Evolutionary conservation across 1,284 basidiomycete species (phyloP).

Genomic region (Pascua sp.): DNA sequence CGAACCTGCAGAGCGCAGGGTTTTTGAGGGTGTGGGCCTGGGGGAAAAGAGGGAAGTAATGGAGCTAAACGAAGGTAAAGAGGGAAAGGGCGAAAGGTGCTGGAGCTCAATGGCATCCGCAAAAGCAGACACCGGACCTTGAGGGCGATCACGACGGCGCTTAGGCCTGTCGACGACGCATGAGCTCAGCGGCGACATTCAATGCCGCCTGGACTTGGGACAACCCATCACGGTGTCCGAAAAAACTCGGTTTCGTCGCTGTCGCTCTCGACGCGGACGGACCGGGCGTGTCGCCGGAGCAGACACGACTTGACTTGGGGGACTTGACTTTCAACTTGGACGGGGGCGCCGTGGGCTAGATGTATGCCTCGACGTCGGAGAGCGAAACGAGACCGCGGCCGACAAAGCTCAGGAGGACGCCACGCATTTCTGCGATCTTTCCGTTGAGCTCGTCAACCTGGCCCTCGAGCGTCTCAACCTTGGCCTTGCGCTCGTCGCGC

Average conservation of each 20-base stretch:
- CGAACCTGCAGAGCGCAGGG: background rate
- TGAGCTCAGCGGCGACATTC: background rate
- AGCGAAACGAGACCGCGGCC: conserved; percentile 26
- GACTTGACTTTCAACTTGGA: background rate
- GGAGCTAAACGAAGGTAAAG: conserved; percentile 5
- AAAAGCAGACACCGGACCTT: no score
- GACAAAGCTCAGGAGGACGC: conserved; percentile 25
- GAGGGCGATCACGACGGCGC: background rate
- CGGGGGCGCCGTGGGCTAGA: conserved; percentile 4
- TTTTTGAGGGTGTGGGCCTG: conserved; percentile 5
- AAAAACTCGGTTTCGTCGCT: background rate
- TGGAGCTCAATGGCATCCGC: no score
- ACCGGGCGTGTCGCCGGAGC: no score
- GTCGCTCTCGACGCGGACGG: background rate
- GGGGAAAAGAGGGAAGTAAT: background rate
- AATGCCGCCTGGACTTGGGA: background rate
- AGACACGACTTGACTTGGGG: background rate
- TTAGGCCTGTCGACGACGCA: background rate
- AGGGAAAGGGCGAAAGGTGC: background rate
- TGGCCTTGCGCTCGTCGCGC: conserved; percentile 36
- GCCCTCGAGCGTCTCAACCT: conserved; percentile 37
- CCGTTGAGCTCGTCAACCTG: conserved; percentile 29
- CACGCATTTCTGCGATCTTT: conserved; percentile 26
- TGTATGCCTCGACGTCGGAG: conserved; percentile 24
- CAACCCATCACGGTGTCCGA: conserved; percentile 9